Base-by-base conservation (phyloP, 2,329 filamentous ascomycete genomes). In the Trichocomaceae sp. region DNA sequence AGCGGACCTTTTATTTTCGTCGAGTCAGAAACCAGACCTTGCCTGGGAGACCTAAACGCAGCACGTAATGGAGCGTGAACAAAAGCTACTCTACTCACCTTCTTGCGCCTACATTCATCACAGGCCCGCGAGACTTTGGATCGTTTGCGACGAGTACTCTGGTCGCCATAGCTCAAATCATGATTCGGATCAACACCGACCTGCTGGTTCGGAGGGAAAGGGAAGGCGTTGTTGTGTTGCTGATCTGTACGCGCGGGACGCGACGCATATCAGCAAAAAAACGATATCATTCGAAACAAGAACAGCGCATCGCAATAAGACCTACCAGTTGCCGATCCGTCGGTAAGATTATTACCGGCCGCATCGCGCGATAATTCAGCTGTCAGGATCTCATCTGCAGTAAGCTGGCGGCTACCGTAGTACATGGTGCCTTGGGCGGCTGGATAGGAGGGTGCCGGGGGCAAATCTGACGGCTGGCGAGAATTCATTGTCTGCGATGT, bases 101-200 rank as follows among this genome's bases (percentile, higher is more conserved):
- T 95, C 72, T 95, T 95, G 54, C 90, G 82, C 44, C 90, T 81
- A 67, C 90, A 95, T 67, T 95, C 89, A 66, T 96, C 90, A 64
- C 90, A 96, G 1, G 90, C 90, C 37, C 90, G 81, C 10, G 90
- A 95, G 5, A 93, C 89, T 69, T 95, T 95, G 5, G 86, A 88
- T 57, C 90, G 79, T 69, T 93, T 93, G 59, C 86, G 78, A 0
- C 86, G 85, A 13, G 84, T 81, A 10, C 83, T 83, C 56, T 78
- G 78, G 59, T 86, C 84, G 39, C 78, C 78, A 63, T 80, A 79
- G 60, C 72, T 75, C 60, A 80, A 58, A 50, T 77, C 69, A 52
- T 76, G 72, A 57, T 76, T 73, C 13, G 71, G 73, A 54, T 76
- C 74, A 51, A 73, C 69, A 33, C 70, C 71, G 12, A 73, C 71